Base-by-base conservation (phyloP, 371 early-diverging fungal genomes). In the Nematocida minor region DNA sequence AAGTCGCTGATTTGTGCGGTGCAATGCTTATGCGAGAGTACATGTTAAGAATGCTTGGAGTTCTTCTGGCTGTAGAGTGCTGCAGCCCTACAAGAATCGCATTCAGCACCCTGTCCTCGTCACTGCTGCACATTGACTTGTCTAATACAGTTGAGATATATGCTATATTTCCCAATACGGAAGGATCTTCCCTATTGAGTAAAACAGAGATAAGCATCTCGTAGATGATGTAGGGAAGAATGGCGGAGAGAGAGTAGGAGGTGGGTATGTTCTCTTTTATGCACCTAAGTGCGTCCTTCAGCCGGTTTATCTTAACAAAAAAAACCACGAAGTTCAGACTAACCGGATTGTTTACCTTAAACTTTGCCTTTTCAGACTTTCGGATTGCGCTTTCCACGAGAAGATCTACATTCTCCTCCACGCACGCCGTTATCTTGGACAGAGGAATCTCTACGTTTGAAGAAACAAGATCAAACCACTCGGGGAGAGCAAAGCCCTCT, bases 181-280 rank as follows among this genome's bases (percentile, higher is more conserved):
- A 7, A 0, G 53, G 25, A 42, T 14, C 18, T 9, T 20, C 36
- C 2, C 14, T 3, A 11, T 14, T 29, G 4, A 64, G 7, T 4
- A 40, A 11, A 11, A 29, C 42, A 11, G 6, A 18, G n/a, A 20
- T 16, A 55, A 60, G 38, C 41, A 48, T 32, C 16, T 60, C 60
- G 44, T 74, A 74, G 3, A 64, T 64, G 9, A 49, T 16, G 38
- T 74, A 62, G 9, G 77, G 77, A 63, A 74, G 4, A 34, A 62
- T 20, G 16, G 2, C 18, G 6, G 11, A 4, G n/a, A 74, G 46
- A 9, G 32, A 44, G 34, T 47, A 62, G 1, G 20, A 14, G 0
- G 38, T 6, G 18, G 48, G 22, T 48, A 60, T 53, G 14, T 66
- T 32, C 41, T 74, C 77, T 31, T 46, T 18, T n/a, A 74, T 74